Percentiles rank a stretch among this genome's conserved stretches.
These are phyloP conservation scores for Schwanniomyces sp. DNA, from an alignment of 805 yeast genomes.

Conservation along the genomic window DNA sequence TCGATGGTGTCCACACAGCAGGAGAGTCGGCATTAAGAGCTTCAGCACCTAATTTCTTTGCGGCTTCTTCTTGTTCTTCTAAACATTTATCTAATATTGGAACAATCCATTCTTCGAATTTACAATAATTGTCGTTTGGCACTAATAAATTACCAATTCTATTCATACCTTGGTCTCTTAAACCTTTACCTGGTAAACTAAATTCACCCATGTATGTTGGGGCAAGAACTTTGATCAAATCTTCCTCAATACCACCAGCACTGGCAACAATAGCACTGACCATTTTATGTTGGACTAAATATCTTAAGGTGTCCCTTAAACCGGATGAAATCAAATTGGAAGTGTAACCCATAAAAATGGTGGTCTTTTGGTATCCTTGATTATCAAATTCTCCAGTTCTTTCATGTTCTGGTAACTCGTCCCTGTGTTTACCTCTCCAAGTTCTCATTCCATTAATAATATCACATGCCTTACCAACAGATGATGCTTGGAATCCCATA, in stretches of 20 bases:
- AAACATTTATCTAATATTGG: conserved; percentile 87
- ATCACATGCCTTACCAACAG: conserved; percentile 85
- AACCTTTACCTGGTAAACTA: conserved; percentile 70
- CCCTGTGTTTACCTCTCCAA: conserved; percentile 86
- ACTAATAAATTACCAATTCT: conserved; percentile 96
- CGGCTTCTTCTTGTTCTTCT: conserved; percentile 80
- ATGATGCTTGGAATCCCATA: conserved; percentile 97
- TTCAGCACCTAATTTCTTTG: conserved; percentile 48
- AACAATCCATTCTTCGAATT: conserved; percentile 97
- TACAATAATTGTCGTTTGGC: conserved; percentile 97
- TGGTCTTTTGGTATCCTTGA: conserved; percentile 75
- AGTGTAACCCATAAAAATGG: conserved; percentile 94
- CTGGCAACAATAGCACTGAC: conserved; percentile 95
- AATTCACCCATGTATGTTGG: conserved; percentile 96
- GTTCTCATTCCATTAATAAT: conserved; percentile 88
- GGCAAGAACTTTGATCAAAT: conserved; percentile 91
- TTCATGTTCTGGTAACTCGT: conserved; percentile 65
- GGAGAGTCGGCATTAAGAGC: conserved; percentile 61
- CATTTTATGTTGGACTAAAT: conserved; percentile 88
- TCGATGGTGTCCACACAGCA: conserved; percentile 93
- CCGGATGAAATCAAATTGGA: conserved; percentile 96
- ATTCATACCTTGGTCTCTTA: conserved; percentile 95
- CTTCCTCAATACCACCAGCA: conserved; percentile 99
- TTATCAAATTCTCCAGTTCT: conserved; percentile 74
- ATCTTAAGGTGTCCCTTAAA: conserved; percentile 84